Conservation (phyloP, 305 asterid species). For the Rubia balearica region DNA sequence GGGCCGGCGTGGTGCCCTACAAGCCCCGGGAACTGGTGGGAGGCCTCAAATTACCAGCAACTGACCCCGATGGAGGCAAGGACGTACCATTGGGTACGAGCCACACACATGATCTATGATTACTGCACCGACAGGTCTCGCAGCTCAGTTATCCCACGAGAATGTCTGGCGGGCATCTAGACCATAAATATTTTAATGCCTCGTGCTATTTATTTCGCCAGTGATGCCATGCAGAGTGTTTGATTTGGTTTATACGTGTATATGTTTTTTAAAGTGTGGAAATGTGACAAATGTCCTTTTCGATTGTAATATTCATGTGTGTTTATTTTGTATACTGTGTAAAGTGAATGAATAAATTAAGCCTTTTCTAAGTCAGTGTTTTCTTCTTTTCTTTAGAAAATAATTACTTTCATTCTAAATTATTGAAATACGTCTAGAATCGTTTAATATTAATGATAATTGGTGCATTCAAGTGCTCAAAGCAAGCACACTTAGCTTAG, state of each 20-base stretch:
- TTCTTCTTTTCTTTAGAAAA: not conserved
- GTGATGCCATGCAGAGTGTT: not conserved
- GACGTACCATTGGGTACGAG: conserved; percentile 57
- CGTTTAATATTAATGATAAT: no score
- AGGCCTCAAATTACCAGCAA: conserved; percentile 39
- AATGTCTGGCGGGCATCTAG: conserved; percentile 57
- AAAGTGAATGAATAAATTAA: conserved; percentile 9
- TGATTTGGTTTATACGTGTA: not conserved
- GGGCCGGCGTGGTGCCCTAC: conserved; percentile 50
- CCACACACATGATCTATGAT: conserved; percentile 54
- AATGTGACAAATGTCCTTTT: conserved; percentile 2
- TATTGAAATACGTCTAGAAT: no score
- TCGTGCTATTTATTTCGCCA: not conserved
- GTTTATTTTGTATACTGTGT: not conserved
- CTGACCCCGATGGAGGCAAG: conserved; percentile 43
- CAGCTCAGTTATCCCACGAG: conserved; percentile 46
- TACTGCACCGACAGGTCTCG: conserved; percentile 65
- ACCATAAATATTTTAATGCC: not conserved
- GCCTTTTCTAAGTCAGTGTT: conserved; percentile 1
- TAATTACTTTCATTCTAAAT: no score
- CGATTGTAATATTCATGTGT: not conserved
- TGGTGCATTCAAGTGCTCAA: no score
- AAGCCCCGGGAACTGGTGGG: conserved; percentile 63
- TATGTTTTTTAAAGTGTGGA: not conserved
- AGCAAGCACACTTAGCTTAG: no score